Percentiles rank a stretch among this genome's conserved stretches.
phyloP scores from a whole-genome alignment of 352 stramenopile species.

The Phytophthora citricola region DNA sequence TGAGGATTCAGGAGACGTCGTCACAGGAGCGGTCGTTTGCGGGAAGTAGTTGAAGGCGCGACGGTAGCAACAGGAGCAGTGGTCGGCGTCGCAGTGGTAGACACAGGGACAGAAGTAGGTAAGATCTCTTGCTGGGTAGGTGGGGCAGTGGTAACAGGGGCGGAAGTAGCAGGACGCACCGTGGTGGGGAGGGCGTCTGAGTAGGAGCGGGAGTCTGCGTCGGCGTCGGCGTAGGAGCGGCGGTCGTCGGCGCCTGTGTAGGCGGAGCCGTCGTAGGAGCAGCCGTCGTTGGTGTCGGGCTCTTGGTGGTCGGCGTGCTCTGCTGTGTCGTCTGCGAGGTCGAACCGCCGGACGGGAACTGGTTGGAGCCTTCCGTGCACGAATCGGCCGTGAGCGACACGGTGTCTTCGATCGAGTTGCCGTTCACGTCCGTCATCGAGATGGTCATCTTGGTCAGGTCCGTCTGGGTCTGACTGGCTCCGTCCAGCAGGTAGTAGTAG shows the following conservation, averaged over 20 bases:
- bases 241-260: constrained; percentile 19
- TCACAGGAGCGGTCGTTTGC: constrained; percentile 17
- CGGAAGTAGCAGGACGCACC: constrained; percentile 37
- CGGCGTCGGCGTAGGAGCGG: constrained; percentile 11
- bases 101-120: constrained; percentile 32
- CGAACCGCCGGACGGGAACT: constrained; percentile 44
- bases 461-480: constrained; percentile 38
- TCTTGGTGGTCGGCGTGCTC: constrained; percentile 15
- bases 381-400: constrained; percentile 56
- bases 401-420: constrained; percentile 64
- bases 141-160: constrained; percentile 28
- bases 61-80: constrained; percentile 2
- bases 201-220: constrained; percentile 23
- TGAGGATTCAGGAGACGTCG: constrained; percentile 20
- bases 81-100: constrained; percentile 20
- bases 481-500: constrained; percentile 70
- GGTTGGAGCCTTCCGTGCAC: constrained; percentile 54
- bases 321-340: constrained; percentile 23
- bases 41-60: constrained; percentile 19
- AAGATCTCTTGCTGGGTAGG: constrained; percentile 30
- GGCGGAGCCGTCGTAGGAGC: constrained; percentile 15
- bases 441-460: constrained; percentile 48
- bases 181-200: constrained; percentile 33
- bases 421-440: constrained; percentile 61
- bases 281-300: constrained; percentile 6